phyloP scores from a whole-genome alignment of 768 basidiomycete species.

The Hemileccinum rubropunctum region DNA sequence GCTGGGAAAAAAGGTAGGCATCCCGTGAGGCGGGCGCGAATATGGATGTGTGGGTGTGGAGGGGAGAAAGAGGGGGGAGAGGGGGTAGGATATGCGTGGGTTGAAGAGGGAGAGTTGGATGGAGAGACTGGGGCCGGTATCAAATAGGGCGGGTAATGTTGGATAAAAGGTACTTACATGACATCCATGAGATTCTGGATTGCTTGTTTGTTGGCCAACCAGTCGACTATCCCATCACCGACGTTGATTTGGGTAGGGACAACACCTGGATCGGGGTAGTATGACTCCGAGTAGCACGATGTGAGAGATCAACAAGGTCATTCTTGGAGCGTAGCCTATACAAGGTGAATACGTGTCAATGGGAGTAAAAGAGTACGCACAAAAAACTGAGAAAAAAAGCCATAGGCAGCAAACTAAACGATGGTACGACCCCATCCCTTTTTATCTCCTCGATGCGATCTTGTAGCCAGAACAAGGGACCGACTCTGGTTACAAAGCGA shows the following conservation, averaged over 20 bases:
- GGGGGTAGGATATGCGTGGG: conserved; percentile 4
- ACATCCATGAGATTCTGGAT: conserved; percentile 91
- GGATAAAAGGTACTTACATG: conserved; percentile 45
- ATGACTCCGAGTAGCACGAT: conserved; percentile 59
- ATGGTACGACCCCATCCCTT: conserved; percentile 68
- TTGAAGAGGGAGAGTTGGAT: conserved; percentile 8
- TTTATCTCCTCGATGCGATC: conserved; percentile 85
- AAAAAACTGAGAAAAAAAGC: conserved; percentile 86
- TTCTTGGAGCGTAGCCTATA: conserved; percentile 73
- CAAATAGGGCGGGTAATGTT: background rate
- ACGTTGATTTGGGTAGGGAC: conserved; percentile 33
- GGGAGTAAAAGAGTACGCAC: conserved; percentile 44
- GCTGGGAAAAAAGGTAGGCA: conserved; percentile 31
- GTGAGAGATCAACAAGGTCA: conserved; percentile 71
- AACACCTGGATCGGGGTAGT: conserved; percentile 48
- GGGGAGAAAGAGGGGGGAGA: background rate
- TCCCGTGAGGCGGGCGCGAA: conserved; percentile 19
- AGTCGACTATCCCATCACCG: conserved; percentile 68
- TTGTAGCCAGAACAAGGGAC: conserved; percentile 89
- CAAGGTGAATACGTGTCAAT: background rate
- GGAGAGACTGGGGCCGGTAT: conserved; percentile 17
- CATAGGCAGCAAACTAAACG: conserved; percentile 74
- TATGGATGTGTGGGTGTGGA: conserved; percentile 8
- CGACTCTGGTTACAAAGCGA: conserved; percentile 66
- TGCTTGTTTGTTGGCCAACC: conserved; percentile 84